Percentiles rank a stretch among this genome's conserved stretches.
Evolutionary conservation across 352 stramenopile genomes (phyloP).

Genomic region (Globisporangium camurandrum): DNA sequence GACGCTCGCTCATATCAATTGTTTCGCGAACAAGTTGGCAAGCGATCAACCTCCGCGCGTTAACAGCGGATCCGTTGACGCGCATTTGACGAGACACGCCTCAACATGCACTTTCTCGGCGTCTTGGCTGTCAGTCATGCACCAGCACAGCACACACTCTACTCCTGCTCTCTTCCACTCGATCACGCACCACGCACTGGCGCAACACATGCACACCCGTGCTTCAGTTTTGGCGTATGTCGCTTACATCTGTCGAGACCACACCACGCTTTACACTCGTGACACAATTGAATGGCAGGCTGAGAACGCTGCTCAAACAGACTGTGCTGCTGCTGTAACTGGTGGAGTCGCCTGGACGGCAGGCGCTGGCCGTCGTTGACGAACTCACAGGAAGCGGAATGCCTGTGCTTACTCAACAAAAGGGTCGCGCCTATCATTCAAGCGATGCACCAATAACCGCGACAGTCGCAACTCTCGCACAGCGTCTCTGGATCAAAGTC

Average conservation of each 20-base stretch:
- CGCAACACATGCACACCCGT: too few species aligned
- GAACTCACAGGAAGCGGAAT: too few species aligned
- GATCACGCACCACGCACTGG: not conserved
- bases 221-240: too few species aligned
- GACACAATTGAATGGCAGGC: not conserved
- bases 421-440: not conserved
- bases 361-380: not conserved
- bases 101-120: not conserved
- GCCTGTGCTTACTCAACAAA: conserved; percentile 1
- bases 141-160: not conserved
- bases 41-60: not conserved
- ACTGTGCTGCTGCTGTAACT: not conserved
- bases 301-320: too few species aligned
- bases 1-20: not conserved
- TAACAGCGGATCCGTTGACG: conserved; percentile 1
- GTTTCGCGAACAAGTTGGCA: not conserved
- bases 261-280: not conserved
- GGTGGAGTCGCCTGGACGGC: not conserved
- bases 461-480: not conserved
- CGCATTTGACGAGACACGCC: not conserved
- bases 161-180: not conserved
- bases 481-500: not conserved
- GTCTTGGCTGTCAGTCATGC: not conserved
- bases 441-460: not conserved
- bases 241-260: too few species aligned